A percentile compares a stretch with the other conserved stretches of the same genome.
These are phyloP conservation scores for Bryopsis sp. DNA, from an alignment of 139 green algal species.

Conservation along the genomic window DNA sequence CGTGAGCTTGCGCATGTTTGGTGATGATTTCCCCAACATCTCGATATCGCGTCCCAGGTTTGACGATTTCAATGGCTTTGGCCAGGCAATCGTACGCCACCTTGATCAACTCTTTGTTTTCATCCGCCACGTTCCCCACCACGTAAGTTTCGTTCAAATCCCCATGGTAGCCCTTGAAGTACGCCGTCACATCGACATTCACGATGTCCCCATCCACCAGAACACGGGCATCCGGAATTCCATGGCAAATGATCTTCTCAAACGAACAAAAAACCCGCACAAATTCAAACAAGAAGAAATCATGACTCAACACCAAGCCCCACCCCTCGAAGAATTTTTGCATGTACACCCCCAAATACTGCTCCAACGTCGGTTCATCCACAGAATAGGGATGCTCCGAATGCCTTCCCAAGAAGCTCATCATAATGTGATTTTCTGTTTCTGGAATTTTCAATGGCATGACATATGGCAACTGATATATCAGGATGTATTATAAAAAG, in stretches of 20 bases:
- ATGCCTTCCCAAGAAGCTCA: no score
- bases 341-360: no score
- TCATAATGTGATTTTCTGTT: no score
- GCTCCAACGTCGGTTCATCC: no score
- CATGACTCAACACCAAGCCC: no score
- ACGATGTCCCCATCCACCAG: slow-evolving; percentile 93
- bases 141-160: slow-evolving; percentile 96
- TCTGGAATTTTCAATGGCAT: no score
- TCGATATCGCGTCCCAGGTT: slow-evolving; percentile 79
- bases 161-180: slow-evolving; percentile 80
- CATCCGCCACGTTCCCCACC: slow-evolving; percentile 69
- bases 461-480: no score
- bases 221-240: slow-evolving; percentile 85
- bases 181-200: slow-evolving; percentile 93
- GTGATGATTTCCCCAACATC: slow-evolving; percentile 86
- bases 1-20: slow-evolving; percentile 42
- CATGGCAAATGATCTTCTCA: slow-evolving; percentile 90
- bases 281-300: no score
- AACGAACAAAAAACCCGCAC: not conserved
- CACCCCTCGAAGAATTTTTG: no score
- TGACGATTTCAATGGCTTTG: slow-evolving; percentile 73
- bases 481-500: no score
- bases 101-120: slow-evolving; percentile 67
- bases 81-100: slow-evolving; percentile 65
- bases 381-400: no score